Evolutionary conservation across 305 asterid genomes (phyloP), one percentile per base, ranked within the genome.

Genomic region (Solanum hybrid): DNA sequence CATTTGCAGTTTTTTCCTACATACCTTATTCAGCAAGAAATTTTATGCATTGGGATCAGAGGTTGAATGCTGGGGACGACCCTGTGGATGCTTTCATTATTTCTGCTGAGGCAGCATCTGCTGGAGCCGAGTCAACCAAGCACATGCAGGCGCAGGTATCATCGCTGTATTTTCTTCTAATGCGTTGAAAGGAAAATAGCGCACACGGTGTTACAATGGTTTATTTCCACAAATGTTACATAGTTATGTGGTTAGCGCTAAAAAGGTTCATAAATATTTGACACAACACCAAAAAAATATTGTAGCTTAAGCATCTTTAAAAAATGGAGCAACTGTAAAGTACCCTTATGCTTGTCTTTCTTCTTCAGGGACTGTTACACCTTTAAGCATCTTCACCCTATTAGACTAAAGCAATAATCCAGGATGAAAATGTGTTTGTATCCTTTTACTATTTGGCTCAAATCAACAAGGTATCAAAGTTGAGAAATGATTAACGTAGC

Each of bases 71-170:
- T 91, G 99, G 98, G 87, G 95, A 91, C 26, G 94, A 95, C 94
- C 98, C 99, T 22, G 89, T 93, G 29, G 94, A 92, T 89, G 97
- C 98, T 35, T 97, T 97, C 85, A 93, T 90, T 73, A 81, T 92
- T 10, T 97, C 99, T 88, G 97, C 99, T 93, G 97, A 97, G 91
- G 98, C 98, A 74, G 99, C 97, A 12, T 91, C 91, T 71, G 93
- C 95, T 74, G 99, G 99, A 82, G 99, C 99, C 20, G 98, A 95
- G 94, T 94, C 99, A 35, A 97, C 99, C 42, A 95, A 95, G 91
- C 82, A 88, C 92, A 97, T 97, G 99, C 95, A 89, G 89, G 99
- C 99, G 42, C 99, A 94, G 99, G 99, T 97, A 88, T 91, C 24
- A 3, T 28, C 14, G 28, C 14, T 35, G 18, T 37, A 64, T 31